Evolutionary conservation across 2,329 filamentous ascomycete species (phyloP).

Genomic region (Diaporthe sp.): DNA sequence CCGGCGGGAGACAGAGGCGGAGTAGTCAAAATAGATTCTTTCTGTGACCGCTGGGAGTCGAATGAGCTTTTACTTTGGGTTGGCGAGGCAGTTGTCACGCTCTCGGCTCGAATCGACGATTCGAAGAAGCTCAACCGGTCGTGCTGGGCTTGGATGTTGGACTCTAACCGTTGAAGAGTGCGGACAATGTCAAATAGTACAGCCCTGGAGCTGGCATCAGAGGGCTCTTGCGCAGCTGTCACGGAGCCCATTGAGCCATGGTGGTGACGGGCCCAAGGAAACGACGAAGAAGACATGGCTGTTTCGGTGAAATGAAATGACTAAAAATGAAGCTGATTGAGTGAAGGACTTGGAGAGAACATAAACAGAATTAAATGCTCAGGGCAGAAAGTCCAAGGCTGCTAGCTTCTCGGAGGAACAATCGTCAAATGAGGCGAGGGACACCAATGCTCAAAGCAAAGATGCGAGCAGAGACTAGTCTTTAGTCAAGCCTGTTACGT

Average conservation of each 20-base stretch:
- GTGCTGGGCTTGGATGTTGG: slow-evolving; percentile 12
- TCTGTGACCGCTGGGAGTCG: slow-evolving; percentile 9
- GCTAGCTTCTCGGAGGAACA: slow-evolving; percentile 7
- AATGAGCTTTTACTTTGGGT: neutral
- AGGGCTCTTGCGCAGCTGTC: slow-evolving; percentile 8
- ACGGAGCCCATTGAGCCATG: slow-evolving; percentile 6
- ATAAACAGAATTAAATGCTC: slow-evolving; percentile 17
- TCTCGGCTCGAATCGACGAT: slow-evolving; percentile 13
- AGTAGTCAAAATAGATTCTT: slow-evolving; percentile 2
- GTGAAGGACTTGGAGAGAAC: slow-evolving; percentile 6
- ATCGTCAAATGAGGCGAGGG: slow-evolving; percentile 7
- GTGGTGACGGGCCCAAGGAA: neutral
- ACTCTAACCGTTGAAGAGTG: slow-evolving; percentile 18
- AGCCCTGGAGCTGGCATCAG: slow-evolving; percentile 8
- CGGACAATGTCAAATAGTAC: slow-evolving; percentile 7
- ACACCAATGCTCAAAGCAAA: slow-evolving; percentile 14
- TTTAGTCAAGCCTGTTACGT: slow-evolving; percentile 12
- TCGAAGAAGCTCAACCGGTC: slow-evolving; percentile 14
- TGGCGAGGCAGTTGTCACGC: slow-evolving; percentile 13
- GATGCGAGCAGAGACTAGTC: slow-evolving; percentile 6
- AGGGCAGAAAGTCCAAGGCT: neutral
- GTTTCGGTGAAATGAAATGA: neutral
- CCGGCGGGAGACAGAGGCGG: neutral
- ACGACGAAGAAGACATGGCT: slow-evolving; percentile 10
- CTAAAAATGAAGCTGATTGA: slow-evolving; percentile 1